These are phyloP conservation scores for Magnusiomyces tetraspermus DNA, from an alignment of 1,139 yeast species.

Conservation along the genomic window DNA sequence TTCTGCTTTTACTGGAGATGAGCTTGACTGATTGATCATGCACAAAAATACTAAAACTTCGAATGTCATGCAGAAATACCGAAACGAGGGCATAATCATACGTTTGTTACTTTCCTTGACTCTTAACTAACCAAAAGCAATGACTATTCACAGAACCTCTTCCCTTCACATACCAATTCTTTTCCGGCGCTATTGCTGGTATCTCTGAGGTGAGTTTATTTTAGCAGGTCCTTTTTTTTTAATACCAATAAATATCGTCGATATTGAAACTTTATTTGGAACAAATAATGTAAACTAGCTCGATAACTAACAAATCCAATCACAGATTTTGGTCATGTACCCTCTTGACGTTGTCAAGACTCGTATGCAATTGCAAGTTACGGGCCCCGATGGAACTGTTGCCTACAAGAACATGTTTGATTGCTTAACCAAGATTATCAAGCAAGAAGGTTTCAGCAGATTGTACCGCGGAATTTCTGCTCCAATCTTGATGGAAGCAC, in stretches of 20 bases:
- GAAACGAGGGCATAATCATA: no score
- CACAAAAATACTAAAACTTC: no score
- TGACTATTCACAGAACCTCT: conserved; percentile 33
- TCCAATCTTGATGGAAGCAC: conserved; percentile 98
- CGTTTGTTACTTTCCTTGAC: neutral
- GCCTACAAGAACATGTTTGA: conserved; percentile 77
- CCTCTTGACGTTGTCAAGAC: conserved; percentile 98
- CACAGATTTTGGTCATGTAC: conserved; percentile 79
- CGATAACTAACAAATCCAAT: neutral
- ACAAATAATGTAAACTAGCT: neutral
- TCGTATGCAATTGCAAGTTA: conserved; percentile 81
- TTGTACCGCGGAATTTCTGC: conserved; percentile 91
- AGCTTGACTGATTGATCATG: no score
- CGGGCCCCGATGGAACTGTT: conserved; percentile 41
- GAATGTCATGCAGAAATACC: no score
- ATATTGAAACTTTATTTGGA: no score
- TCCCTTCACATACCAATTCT: conserved; percentile 85
- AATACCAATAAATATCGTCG: no score
- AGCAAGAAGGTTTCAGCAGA: conserved; percentile 72
- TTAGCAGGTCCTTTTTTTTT: no score
- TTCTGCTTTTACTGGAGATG: no score
- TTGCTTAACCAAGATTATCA: conserved; percentile 71
- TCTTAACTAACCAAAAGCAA: no score
- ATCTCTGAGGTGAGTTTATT: conserved; percentile 65
- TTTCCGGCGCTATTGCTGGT: conserved; percentile 96